Base-by-base conservation (phyloP, 805 yeast species). In the Kluyveromyces lactis region DNA sequence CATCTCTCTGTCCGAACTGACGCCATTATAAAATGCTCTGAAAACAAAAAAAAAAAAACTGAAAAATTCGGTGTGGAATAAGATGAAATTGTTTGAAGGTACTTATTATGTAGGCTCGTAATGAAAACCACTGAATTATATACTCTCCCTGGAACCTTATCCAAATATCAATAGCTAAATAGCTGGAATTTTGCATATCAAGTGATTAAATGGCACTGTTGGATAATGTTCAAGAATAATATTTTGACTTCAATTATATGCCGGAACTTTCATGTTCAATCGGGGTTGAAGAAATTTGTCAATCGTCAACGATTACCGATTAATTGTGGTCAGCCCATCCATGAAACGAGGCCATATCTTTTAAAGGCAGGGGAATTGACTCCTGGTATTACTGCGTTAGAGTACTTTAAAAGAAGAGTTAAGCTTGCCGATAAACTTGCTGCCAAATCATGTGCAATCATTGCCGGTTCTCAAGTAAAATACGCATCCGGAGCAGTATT, bases 401-500 rank as follows among this genome's bases (percentile, higher is more conserved):
- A 92, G 58, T 92, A 87, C 56, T 84, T 71, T 49, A 67, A 75
- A 34, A 72, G 98, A 49, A 67, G 98, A 40, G 50, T 70, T 5
- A 58, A 62, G n/a, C 62, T 92, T 2, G 73, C 83, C 0, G 63
- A 64, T 23, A 56, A 65, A 26, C 56, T 92, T 51, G 81, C 86
- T 1, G 67, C 72, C 7, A 68, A 72, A 17, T 77, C 90, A 4
- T 62, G 83, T 19, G 89, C 90, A 0, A 75, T 92, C 17, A 58
- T 89, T 7, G 77, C 81, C 1, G 95, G 97, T 1, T 73, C 73
- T 51, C 68, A 72, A 28, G 67, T 81, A 8, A 84, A 85, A 56
- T 86, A 68, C 60, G 85, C 95, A 8, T 79, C 96, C 0, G 95
- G 95, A 0, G 76, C 90, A 8, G 97, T 90, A 1, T 92, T 92